phyloP scores from a whole-genome alignment of 192 early-diverging fungal species.

The Dissophora ornata region DNA sequence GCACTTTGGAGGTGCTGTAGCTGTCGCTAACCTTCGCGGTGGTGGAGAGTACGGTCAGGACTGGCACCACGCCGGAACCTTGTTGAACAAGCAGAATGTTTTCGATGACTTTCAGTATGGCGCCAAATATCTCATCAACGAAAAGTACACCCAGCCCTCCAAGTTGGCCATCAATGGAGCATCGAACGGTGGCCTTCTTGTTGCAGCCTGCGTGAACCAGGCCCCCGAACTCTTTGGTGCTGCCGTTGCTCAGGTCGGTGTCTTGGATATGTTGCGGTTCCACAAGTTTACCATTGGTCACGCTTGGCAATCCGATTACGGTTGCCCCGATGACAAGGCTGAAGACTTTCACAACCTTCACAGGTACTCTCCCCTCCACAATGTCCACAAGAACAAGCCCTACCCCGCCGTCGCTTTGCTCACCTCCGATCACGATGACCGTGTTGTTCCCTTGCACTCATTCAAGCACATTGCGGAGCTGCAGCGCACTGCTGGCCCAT shows the following conservation, averaged over 20 bases:
- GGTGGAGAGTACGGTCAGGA: conserved; percentile 73
- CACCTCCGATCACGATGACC: conserved; percentile 78
- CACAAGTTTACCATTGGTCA: conserved; percentile 85
- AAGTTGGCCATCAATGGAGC: conserved; percentile 70
- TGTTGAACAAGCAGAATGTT: conserved; percentile 76
- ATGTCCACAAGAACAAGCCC: conserved; percentile 57
- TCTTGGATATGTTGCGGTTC: conserved; percentile 79
- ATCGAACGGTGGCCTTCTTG: conserved; percentile 79
- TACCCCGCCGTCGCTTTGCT: conserved; percentile 73
- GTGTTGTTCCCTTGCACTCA: conserved; percentile 76
- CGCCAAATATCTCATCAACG: conserved; percentile 67
- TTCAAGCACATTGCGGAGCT: conserved; percentile 72
- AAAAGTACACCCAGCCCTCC: conserved; percentile 66
- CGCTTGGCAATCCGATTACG: conserved; percentile 76
- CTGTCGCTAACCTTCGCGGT: conserved; percentile 76
- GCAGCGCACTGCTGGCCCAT: conserved; percentile 62
- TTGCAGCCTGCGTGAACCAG: conserved; percentile 78
- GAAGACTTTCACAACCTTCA: conserved; percentile 72
- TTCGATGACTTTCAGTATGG: conserved; percentile 83
- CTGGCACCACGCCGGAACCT: conserved; percentile 65
- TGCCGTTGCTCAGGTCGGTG: conserved; percentile 74
- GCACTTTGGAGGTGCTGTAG: conserved; percentile 68
- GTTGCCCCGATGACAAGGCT: conserved; percentile 68
- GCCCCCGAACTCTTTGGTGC: conserved; percentile 78
- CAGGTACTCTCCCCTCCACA: conserved; percentile 79